These are phyloP conservation scores for Boletus rubroflammeus DNA, from an alignment of 768 basidiomycete species.

Conservation along the genomic window DNA sequence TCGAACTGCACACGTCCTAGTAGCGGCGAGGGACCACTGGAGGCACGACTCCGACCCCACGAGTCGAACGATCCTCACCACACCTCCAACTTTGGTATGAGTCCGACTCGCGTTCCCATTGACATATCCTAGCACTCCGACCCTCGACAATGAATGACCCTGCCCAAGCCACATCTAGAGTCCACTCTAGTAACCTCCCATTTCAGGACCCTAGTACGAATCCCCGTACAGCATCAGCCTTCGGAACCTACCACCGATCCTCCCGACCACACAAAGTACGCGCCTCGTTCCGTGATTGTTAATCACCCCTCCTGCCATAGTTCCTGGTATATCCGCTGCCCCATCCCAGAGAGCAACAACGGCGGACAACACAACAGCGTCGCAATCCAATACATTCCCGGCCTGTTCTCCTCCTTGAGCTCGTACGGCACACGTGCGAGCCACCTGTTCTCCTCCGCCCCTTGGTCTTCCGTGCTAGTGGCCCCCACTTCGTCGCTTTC, in stretches of 20 bases:
- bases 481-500: neutral
- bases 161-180: neutral
- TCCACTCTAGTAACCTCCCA: neutral
- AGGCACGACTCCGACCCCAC: too few species aligned
- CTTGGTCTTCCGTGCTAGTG: neutral
- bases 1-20: too few species aligned
- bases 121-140: too few species aligned
- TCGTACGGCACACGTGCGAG: slow-evolving; percentile 12
- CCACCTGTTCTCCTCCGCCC: slow-evolving; percentile 8
- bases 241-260: neutral
- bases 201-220: neutral
- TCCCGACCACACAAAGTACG: neutral
- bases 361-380: slow-evolving; percentile 13
- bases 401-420: slow-evolving; percentile 1
- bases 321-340: slow-evolving; percentile 8
- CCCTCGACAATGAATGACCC: too few species aligned
- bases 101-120: too few species aligned
- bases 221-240: neutral
- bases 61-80: too few species aligned
- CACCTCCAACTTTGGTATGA: too few species aligned
- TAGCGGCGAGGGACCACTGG: too few species aligned
- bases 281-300: neutral
- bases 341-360: slow-evolving; percentile 11
- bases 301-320: slow-evolving; percentile 15
- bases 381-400: slow-evolving; percentile 4